Percentiles rank a stretch among this genome's conserved stretches.
phyloP scores from a whole-genome alignment of 1,284 basidiomycete genomes.

The Malassezia equina region DNA sequence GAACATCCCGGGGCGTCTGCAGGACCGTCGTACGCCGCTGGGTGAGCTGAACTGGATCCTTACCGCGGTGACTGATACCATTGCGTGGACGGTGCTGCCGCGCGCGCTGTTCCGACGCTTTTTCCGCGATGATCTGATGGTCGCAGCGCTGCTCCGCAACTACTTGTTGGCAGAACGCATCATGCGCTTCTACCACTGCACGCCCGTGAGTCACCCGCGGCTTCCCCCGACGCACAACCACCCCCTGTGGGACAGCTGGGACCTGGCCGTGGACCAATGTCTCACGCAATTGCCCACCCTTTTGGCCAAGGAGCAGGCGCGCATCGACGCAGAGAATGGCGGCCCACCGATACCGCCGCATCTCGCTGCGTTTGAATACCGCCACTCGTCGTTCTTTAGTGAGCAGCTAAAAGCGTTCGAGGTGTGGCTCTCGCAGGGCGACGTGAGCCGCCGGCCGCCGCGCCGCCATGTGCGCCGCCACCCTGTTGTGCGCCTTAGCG shows the following conservation, averaged over 20 bases:
- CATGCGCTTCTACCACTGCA: conserved; percentile 97
- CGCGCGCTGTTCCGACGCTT: conserved; percentile 84
- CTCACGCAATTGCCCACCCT: conserved; percentile 81
- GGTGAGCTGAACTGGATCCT: conserved; percentile 99
- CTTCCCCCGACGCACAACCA: conserved; percentile 91
- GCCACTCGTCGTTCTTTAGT: conserved; percentile 86
- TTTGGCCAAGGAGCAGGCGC: conserved; percentile 59
- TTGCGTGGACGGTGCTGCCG: conserved; percentile 95
- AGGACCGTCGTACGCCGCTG: conserved; percentile 85
- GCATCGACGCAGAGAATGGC: conserved; percentile 46
- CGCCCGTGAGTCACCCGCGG: conserved; percentile 81
- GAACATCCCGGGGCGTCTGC: conserved; percentile 89
- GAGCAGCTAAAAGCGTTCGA: conserved; percentile 96
- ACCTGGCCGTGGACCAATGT: conserved; percentile 91
- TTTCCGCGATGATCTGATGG: conserved; percentile 88
- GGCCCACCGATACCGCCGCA: conserved; percentile 47
- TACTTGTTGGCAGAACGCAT: conserved; percentile 93
- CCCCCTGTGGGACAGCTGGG: conserved; percentile 92
- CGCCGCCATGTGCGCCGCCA: conserved; percentile 58
- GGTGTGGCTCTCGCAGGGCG: conserved; percentile 66
- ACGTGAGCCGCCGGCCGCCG: conserved; percentile 48
- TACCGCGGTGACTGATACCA: conserved; percentile 95
- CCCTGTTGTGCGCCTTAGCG: conserved; percentile 57
- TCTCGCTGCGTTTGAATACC: conserved; percentile 54
- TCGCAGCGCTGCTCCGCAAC: conserved; percentile 90